Base-by-base conservation (phyloP, 106 monocot species). In the Vanilla planifolia region DNA sequence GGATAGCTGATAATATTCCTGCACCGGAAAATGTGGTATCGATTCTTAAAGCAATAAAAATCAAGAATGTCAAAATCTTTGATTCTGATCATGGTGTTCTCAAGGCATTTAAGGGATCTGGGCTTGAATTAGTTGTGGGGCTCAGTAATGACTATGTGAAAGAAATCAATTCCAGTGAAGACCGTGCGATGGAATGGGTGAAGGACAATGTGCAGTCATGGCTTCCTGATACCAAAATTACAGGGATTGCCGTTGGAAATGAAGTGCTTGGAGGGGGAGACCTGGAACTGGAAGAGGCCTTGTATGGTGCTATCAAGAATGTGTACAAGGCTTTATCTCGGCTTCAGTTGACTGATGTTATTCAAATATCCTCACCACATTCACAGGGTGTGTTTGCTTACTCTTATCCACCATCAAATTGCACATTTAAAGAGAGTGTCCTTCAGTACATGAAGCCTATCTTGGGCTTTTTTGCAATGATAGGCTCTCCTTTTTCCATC, bases 341-440 rank as follows among this genome's bases (percentile, higher is more conserved):
- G 62, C 79, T 89, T 53, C 66, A 89, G 13, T 48, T 94, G 56
- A 30, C 71, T 3, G 61, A 83, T 27, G 6, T 64, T 28, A 80
- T 95, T 53, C 65, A 86, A 74, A 80, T 95, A 7, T 78, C 78
- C 1, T 76, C 94, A 4, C 71, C 94, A 1, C 85, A 95, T 63
- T 95, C 94, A 5, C 59, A 80, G 61, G 86, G 73, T 23, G 89
- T 95, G 7, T 86, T 95, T 63, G 83, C 64, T 37, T 76, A 44
- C 71, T 90, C 94, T 0, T 95, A 78, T 47, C 94, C 94, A 25
- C 94, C 94, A 8, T 89, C 94, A 26, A 72, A 89, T 33, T 80
- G 89, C 43, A 63, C 37, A 4, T 89, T 89, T 58, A 80, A 75
- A n/a, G 72, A 80, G 22, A 62, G 62, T 33, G 51, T 86, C 7